These are phyloP conservation scores for Talaromyces islandicus DNA, from an alignment of 2,329 filamentous ascomycete genomes.

Conservation along the genomic window DNA sequence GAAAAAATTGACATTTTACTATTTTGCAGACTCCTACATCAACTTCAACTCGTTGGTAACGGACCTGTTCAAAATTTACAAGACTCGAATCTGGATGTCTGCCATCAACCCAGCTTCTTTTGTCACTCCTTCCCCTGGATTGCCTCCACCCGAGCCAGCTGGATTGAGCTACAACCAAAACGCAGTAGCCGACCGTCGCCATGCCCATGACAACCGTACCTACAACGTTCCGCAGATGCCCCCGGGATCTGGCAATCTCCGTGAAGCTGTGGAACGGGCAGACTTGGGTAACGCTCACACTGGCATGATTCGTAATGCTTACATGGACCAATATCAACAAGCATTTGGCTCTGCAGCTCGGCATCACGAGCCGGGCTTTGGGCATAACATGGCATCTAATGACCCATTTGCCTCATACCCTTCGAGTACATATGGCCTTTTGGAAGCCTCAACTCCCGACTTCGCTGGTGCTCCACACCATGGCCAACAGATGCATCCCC, in stretches of 20 bases:
- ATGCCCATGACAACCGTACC: slow-evolving; percentile 30
- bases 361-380: slow-evolving; percentile 27
- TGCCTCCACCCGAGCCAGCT: slow-evolving; percentile 64
- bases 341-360: slow-evolving; percentile 26
- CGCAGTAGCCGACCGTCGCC: slow-evolving; percentile 33
- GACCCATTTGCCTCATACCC: slow-evolving; percentile 33
- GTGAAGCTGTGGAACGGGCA: slow-evolving; percentile 25
- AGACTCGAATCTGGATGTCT: slow-evolving; percentile 99
- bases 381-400: slow-evolving; percentile 19
- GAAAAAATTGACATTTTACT: slow-evolving; percentile 98
- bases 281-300: slow-evolving; percentile 23
- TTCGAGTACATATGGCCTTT: slow-evolving; percentile 32
- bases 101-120: slow-evolving; percentile 97
- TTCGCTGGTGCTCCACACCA: slow-evolving; percentile 2
- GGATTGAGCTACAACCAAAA: slow-evolving; percentile 52
- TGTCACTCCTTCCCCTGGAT: slow-evolving; percentile 66
- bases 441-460: slow-evolving; percentile 4
- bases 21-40: slow-evolving; percentile 96
- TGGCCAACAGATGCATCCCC: slow-evolving; percentile 21
- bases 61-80: slow-evolving; percentile 98
- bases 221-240: slow-evolving; percentile 20
- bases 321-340: slow-evolving; percentile 30
- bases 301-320: slow-evolving; percentile 27
- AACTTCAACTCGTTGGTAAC: slow-evolving; percentile 98
- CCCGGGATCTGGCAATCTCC: slow-evolving; percentile 3